Conservation (phyloP, 225 moss, liverwort and hornwort genomes). For the Rhytidiadelphus loreus region DNA sequence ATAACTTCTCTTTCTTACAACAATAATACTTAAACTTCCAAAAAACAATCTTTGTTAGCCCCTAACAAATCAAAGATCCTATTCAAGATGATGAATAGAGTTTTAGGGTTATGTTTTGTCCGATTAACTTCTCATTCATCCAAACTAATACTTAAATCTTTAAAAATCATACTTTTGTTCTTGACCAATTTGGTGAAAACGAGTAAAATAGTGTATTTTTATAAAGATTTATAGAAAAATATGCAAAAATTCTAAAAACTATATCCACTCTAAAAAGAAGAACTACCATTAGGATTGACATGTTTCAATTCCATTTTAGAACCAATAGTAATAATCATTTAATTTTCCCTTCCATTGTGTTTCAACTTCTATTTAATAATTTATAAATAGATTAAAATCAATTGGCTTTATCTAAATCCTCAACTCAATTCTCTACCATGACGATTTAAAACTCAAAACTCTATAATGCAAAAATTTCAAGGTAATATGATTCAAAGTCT, state of each 20-base stretch:
- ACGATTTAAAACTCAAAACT: neutral
- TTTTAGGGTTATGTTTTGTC: neutral
- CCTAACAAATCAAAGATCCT: neutral
- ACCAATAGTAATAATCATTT: neutral
- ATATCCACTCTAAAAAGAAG: neutral
- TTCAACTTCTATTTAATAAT: neutral
- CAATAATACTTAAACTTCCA: neutral
- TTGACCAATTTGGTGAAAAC: neutral
- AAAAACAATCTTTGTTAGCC: neutral
- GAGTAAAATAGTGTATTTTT: neutral
- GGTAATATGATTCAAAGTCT: neutral
- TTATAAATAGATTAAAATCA: neutral
- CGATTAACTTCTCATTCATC: neutral
- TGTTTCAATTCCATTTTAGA: neutral
- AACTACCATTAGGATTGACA: neutral
- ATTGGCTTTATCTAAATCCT: neutral
- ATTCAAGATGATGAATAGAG: neutral
- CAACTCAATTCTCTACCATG: neutral
- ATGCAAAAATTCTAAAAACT: neutral
- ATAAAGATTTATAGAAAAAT: neutral
- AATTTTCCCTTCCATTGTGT: neutral
- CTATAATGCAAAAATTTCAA: neutral
- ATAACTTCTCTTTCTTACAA: neutral
- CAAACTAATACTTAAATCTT: neutral
- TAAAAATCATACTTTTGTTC: neutral